Conservation (phyloP, 495 filamentous ascomycete species). For the Hypoxylon crocopeplum region DNA sequence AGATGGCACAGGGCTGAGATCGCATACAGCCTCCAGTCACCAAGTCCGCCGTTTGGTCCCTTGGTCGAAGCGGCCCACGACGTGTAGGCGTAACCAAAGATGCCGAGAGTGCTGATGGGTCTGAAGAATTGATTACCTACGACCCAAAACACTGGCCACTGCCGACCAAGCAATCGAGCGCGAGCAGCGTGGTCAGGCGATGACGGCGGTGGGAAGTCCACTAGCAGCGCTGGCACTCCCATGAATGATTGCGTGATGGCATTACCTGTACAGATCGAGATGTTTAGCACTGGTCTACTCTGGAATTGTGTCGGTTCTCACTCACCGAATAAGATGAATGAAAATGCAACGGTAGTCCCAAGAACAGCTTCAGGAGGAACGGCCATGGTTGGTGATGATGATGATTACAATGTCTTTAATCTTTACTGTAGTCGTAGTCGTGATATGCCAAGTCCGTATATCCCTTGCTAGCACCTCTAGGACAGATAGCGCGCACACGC, state of each 20-base stretch:
- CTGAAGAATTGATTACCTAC: slow-evolving; percentile 58
- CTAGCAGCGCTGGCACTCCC: slow-evolving; percentile 55
- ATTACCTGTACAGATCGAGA: slow-evolving; percentile 44
- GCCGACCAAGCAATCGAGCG: slow-evolving; percentile 50
- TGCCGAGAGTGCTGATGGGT: slow-evolving; percentile 54
- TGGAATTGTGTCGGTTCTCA: background rate
- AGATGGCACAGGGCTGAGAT: slow-evolving; percentile 50
- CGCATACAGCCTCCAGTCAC: slow-evolving; percentile 51
- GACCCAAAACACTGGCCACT: slow-evolving; percentile 57
- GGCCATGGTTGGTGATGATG: slow-evolving; percentile 16
- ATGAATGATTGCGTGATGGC: slow-evolving; percentile 60
- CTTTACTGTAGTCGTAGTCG: too few species aligned
- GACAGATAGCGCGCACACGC: too few species aligned
- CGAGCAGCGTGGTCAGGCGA: slow-evolving; percentile 46
- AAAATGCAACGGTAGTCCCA: slow-evolving; percentile 48
- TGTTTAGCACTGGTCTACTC: slow-evolving; percentile 8
- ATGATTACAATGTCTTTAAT: background rate
- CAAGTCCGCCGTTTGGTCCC: slow-evolving; percentile 19
- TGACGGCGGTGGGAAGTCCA: slow-evolving; percentile 53
- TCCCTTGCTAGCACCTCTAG: too few species aligned
- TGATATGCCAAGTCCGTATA: too few species aligned
- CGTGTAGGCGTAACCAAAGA: slow-evolving; percentile 54
- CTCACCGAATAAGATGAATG: slow-evolving; percentile 55
- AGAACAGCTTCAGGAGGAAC: slow-evolving; percentile 40
- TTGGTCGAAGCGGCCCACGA: slow-evolving; percentile 36